A percentile compares a stretch with the other conserved stretches of the same genome.
Conservation (phyloP, 345 rosid genomes). For the Heritiera fomes region DNA sequence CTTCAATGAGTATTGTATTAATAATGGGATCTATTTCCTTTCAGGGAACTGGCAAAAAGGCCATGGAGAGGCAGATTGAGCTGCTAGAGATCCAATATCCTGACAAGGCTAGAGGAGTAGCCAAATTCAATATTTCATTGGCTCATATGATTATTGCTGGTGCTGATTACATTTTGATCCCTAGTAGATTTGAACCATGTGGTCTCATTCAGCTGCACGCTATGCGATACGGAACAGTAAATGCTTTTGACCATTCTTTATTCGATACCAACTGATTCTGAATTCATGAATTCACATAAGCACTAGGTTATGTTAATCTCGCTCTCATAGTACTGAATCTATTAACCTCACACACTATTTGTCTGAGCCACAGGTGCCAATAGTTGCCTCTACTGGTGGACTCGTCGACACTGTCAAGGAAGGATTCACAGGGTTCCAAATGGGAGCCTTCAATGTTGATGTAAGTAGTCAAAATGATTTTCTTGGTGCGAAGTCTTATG, state of each 20-base stretch:
- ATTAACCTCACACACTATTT: neutral
- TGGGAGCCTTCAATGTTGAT: conserved; percentile 74
- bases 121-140: conserved; percentile 71
- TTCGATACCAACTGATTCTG: neutral
- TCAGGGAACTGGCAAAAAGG: conserved; percentile 91
- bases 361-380: conserved; percentile 53
- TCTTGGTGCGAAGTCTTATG: neutral
- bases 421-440: conserved; percentile 91
- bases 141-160: conserved; percentile 95
- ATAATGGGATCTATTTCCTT: neutral
- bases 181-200: conserved; percentile 96
- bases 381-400: conserved; percentile 94
- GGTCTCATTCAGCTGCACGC: conserved; percentile 98
- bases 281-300: conserved; percentile 5
- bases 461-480: conserved; percentile 36
- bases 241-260: neutral
- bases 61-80: conserved; percentile 70
- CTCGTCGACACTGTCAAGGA: conserved; percentile 91
- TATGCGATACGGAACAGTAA: conserved; percentile 59
- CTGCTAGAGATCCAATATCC: conserved; percentile 69
- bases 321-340: neutral
- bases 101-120: conserved; percentile 70
- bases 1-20: neutral
- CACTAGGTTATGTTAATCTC: neutral
- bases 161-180: conserved; percentile 79